Base-by-base conservation (phyloP, 2,329 filamentous ascomycete genomes). In the Colletotrichum noveboracense region DNA sequence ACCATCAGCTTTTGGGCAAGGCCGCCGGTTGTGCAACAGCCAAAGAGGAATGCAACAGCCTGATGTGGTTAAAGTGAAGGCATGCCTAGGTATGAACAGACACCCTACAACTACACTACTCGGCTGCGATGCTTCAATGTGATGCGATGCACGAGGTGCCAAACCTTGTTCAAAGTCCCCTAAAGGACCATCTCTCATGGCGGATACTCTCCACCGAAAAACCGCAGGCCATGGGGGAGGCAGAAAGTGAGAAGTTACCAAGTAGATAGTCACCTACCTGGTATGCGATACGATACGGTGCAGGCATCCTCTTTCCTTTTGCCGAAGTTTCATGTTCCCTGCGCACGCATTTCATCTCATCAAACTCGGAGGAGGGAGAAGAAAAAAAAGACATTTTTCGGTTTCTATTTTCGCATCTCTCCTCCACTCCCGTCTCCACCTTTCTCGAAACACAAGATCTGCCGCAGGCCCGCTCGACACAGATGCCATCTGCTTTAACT, bases 261-360 rank as follows among this genome's bases (percentile, higher is more conserved):
- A 52, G n/a, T 52, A 52, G 12, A 24, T 21, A 52, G 43, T 52
- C 10, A 21, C 43, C 10, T 21, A 52, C 43, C 43, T 52, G 43
- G 43, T 52, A 52, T 52, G n/a, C 43, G 21, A 70, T 34, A 30
- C 32, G 26, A 9, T 34, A 36, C 70, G 64, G 21, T 43, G 34
- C 28, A 76, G 62, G 30, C 38, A 65, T 69, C 36, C 62, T 52
- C 43, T 36, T 32, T n/a, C 30, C 24, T 24, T 68, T 64, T 68
- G n/a, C 70, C 70, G 64, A 74, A 74, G 74, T 76, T 76, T 74
- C 70, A 76, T 38, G 43, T 69, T 65, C 74, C 74, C 65, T 76
- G 74, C 66, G 32, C 32, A 36, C 58, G 64, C 70, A 76, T 69
- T 68, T 65, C 70, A 69, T 69, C 58, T 68, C 70, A 60, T 73